Base-by-base conservation (phyloP, 2,329 filamentous ascomycete genomes). In the Aspergillus tanneri region DNA sequence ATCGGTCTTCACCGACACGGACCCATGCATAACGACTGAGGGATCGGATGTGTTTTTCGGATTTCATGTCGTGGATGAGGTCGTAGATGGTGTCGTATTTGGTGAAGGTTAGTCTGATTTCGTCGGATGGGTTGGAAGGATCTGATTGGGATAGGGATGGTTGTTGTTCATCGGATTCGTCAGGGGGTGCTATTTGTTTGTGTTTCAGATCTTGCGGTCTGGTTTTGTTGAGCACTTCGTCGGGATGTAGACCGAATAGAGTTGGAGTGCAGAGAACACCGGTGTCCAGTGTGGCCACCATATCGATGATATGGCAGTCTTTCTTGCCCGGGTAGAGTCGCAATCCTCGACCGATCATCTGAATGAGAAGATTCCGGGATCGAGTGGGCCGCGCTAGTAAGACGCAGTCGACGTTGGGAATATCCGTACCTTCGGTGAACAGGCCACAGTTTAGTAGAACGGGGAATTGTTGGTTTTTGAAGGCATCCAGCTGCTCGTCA, bases 341-440 rank as follows among this genome's bases (percentile, higher is more conserved):
- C 83, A 99, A 88, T 4, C 93, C 93, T 60, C 93, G 82, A 0
- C 93, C 93, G 53, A 99, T 96, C 93, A 99, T 99, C 70, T 99
- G 93, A 1, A 97, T 84, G 1, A 99, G 81, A 2, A 99, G 75
- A 59, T 96, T 97, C n/a, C 88, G 84, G 12, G 93, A 97, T 58
- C 86, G 85, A 1, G 93, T 99, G 0, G 93, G 93, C 19, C 93
- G 78, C 3, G 87, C 90, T 7, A 99, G 78, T 7, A 99, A 66
- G 19, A 99, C 82, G 64, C 93, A 97, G 72, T 99, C 93, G 56
- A 99, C 88, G 65, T 95, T 96, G 5, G 95, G 93, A 24, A 99
- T 96, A 63, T 99, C 93, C 1, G 93, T 99, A 2, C 93, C 93
- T 72, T 99, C 93, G 0, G 92, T 97, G 63, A 96, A 97, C 32